Evolutionary conservation across 345 rosid species (phyloP).

Genomic region (Heritiera littoralis): DNA sequence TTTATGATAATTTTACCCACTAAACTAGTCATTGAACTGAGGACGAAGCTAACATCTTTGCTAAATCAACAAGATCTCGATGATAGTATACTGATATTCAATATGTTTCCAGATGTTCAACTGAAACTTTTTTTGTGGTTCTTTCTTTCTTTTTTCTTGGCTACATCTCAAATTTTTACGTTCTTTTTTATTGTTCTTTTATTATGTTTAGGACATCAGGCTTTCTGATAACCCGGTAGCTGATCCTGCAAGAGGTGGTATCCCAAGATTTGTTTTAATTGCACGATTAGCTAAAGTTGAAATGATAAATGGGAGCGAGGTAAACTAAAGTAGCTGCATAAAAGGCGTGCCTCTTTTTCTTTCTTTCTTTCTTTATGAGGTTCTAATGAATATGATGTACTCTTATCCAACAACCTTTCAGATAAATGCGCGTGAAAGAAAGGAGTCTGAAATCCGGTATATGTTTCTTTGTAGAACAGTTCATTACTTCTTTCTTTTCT

Average conservation of each 20-base stretch:
- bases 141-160: not conserved
- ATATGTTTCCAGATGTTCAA: not conserved
- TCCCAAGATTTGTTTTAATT: slow-evolving; percentile 75
- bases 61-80: not conserved
- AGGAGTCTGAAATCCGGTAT: slow-evolving; percentile 96
- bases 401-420: slow-evolving; percentile 31
- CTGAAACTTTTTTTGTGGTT: not conserved
- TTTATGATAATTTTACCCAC: not conserved
- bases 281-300: slow-evolving; percentile 79
- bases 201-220: slow-evolving; percentile 66
- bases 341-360: not conserved
- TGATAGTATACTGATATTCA: not conserved
- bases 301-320: slow-evolving; percentile 96
- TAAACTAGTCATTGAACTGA: not conserved
- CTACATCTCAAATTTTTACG: not conserved
- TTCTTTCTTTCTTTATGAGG: not conserved
- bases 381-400: slow-evolving; percentile 26
- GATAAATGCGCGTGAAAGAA: slow-evolving; percentile 84
- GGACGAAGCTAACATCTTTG: not conserved
- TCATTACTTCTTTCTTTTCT: not conserved
- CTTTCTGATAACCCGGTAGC: slow-evolving; percentile 85
- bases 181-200: slow-evolving; percentile 16
- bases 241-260: slow-evolving; percentile 74
- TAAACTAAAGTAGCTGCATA: slow-evolving; percentile 28
- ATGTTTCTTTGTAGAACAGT: slow-evolving; percentile 7